Percentiles rank a stretch among this genome's conserved stretches.
phyloP scores from a whole-genome alignment of 2,329 filamentous ascomycete genomes.

The Xylaria sp. region DNA sequence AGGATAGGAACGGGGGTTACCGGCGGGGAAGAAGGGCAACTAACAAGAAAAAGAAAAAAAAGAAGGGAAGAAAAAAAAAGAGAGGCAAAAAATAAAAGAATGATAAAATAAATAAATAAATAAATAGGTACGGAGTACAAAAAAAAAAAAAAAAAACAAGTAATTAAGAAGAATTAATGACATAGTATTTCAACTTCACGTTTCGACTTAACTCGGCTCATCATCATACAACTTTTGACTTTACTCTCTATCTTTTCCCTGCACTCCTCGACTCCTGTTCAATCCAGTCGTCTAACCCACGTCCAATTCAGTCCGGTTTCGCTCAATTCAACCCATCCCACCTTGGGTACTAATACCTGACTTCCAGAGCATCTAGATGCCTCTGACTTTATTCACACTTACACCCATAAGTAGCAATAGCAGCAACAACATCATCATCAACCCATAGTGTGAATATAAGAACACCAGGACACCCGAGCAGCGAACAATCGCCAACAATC shows the following conservation, averaged over 20 bases:
- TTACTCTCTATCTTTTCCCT: neutral
- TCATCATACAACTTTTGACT: conserved; percentile 13
- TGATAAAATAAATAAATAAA: neutral
- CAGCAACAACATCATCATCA: neutral
- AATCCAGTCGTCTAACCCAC: neutral
- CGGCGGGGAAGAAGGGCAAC: neutral
- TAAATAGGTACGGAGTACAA: neutral
- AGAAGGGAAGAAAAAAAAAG: neutral
- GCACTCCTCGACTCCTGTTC: conserved; percentile 1
- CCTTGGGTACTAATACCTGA: conserved; percentile 6
- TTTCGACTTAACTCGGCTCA: conserved; percentile 1
- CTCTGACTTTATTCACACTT: neutral
- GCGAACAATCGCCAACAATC: neutral
- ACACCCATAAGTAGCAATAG: neutral
- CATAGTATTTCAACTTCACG: conserved; percentile 9
- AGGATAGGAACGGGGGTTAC: neutral
- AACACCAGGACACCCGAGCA: neutral
- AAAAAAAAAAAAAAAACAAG: neutral
- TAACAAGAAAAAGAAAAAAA: no score
- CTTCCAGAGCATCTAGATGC: neutral
- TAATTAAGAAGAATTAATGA: neutral
- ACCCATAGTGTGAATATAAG: neutral
- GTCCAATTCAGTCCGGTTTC: neutral
- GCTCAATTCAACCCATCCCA: neutral
- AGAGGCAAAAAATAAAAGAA: neutral